Evolutionary conservation across 2,329 filamentous ascomycete species (phyloP), one percentile per base, ranked within the genome.

Genomic region (Harringtonia lauricola): DNA sequence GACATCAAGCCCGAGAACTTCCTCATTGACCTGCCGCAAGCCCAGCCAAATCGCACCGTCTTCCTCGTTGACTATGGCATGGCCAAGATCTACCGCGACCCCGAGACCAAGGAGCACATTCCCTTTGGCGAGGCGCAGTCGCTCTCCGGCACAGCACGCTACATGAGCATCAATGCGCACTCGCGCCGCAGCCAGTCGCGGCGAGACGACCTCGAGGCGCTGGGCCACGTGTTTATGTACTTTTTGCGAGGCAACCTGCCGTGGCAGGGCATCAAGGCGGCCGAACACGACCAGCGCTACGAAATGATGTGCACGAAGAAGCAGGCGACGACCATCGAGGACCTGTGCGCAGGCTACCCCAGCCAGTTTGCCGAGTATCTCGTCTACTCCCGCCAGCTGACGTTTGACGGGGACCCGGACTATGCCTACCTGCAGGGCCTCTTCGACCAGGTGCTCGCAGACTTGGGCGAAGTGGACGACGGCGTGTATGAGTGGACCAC

Each of bases 301-400:
- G 92, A 98, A 68, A 95, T 95, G 74, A 98, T 98, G 65, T 90
- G 90, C 36, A 89, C 96, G 72, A 96, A 96, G 81, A 98, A 98
- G 72, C 89, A 95, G 69, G 95, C 90, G 0, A 96, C 90, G 17
- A 79, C 79, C 8, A 92, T 98, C 67, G 94, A 95, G 67, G 92
- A 98, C 57, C 77, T 98, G 15, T 96, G 90, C 60, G 87, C 94
- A 54, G 84, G 86, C 38, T 96, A 92, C 65, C 90, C 92, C 51
- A 86, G 94, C 61, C 87, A 96, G 65, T 94, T 98, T 64, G 92
- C 83, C 71, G 92, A 95, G 65, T 98, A 98, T 64, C 71, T 98
- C 43, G 92, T 81, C 51, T 96, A 98, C 57, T 89, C 95, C 44
- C 86, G 92, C 52, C 95, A 95, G 64, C 80, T 98, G 43, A 88